Evolutionary conservation across 108 stramenopile species (phyloP).

Genomic region (Thalassiosira profunda): DNA sequence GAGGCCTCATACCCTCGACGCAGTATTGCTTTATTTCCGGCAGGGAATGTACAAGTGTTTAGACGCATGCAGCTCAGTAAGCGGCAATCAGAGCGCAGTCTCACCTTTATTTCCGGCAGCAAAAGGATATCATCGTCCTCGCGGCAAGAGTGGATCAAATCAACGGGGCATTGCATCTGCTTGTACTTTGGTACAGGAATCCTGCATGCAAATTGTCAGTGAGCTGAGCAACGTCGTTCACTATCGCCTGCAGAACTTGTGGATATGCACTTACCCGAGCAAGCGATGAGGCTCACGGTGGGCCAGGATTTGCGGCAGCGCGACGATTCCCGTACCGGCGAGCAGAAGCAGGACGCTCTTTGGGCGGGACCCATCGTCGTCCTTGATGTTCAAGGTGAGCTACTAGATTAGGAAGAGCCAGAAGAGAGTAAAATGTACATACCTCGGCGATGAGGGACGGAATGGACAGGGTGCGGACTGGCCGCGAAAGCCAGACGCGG

Average conservation of each 20-base stretch:
- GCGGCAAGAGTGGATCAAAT: slow-evolving; percentile 12
- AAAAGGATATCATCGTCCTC: slow-evolving; percentile 25
- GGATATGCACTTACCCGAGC: no score
- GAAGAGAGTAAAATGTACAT: no score
- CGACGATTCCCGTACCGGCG: slow-evolving; percentile 30
- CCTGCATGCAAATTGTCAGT: no score
- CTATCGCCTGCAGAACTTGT: no score
- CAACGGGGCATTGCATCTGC: slow-evolving; percentile 14
- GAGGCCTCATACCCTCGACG: not conserved
- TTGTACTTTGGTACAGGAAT: slow-evolving; percentile 14
- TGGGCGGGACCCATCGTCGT: not conserved
- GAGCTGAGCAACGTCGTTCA: no score
- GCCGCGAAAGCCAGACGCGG: slow-evolving; percentile 14
- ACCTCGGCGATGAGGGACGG: slow-evolving; percentile 6
- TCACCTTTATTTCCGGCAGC: not conserved
- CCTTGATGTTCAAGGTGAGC: no score
- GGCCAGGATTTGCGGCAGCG: slow-evolving; percentile 24
- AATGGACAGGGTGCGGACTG: slow-evolving; percentile 6
- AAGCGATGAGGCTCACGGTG: slow-evolving; percentile 12
- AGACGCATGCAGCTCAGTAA: no score
- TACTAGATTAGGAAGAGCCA: no score
- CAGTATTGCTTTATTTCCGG: slow-evolving; percentile 12
- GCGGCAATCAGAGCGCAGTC: no score
- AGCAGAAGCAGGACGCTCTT: slow-evolving; percentile 14
- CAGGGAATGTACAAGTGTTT: not conserved